A percentile compares a stretch with the other conserved stretches of the same genome.
Conservation (phyloP, 2,329 filamentous ascomycete species). For the Penicillium italicum region DNA sequence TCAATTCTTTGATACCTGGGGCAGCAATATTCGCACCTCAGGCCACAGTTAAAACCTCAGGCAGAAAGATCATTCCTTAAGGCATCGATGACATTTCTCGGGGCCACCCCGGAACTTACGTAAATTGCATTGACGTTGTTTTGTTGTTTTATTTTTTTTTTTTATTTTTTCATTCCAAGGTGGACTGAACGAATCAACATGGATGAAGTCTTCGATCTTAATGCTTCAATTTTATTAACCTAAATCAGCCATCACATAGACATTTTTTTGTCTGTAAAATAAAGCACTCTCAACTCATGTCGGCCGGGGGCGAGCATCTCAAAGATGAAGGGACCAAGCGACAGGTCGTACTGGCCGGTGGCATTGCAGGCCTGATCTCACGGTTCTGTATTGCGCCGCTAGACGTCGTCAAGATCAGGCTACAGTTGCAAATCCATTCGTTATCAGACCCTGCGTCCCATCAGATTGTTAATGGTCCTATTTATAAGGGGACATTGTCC, state of each 20-base stretch:
- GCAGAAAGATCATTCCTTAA: neutral
- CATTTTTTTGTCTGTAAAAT: conserved; percentile 14
- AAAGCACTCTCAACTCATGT: conserved; percentile 53
- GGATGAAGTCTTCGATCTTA: neutral
- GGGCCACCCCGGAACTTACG: conserved; percentile 11
- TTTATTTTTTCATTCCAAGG: conserved; percentile 14
- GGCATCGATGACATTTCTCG: neutral
- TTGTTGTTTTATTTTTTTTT: conserved; percentile 8
- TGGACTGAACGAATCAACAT: conserved; percentile 4
- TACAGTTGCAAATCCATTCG: conserved; percentile 88
- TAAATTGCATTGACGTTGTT: conserved; percentile 10
- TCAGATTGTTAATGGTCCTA: conserved; percentile 43
- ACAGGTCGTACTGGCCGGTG: conserved; percentile 65
- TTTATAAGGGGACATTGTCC: conserved; percentile 69
- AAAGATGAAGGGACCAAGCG: conserved; percentile 69
- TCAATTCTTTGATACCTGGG: neutral
- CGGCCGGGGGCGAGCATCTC: conserved; percentile 58
- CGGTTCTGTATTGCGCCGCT: conserved; percentile 94
- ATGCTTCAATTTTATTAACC: neutral
- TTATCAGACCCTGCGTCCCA: conserved; percentile 68
- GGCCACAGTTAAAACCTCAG: too few relatives aligned
- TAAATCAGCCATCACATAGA: neutral
- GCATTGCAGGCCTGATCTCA: conserved; percentile 78
- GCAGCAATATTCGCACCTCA: too few relatives aligned
- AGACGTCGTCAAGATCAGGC: conserved; percentile 95